Evolutionary conservation across 768 basidiomycete genomes (phyloP), one percentile per base, ranked within the genome.

Genomic region (Suillus spraguei): DNA sequence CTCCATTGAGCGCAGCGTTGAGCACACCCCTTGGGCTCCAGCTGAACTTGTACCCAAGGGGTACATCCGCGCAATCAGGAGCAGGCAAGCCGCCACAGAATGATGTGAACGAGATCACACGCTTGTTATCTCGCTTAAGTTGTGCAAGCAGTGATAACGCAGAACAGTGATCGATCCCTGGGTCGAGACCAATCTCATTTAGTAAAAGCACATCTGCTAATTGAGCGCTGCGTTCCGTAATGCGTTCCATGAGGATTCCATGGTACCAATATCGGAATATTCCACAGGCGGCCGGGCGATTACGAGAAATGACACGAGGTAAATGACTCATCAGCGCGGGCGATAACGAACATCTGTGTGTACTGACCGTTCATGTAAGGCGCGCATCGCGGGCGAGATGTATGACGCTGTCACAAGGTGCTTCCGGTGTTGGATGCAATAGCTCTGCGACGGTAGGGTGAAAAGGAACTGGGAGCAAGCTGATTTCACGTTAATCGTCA

Each of bases 51-150:
- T 97, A 95, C n/a, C 89, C 83, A 11, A 96, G 77, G 2, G 94
- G 94, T 17, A 90, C 85, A 65, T 80, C 74, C 10, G 76, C 69
- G 9, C 71, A 76, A 24, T 90, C 90, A 0, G 92, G 92, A 1
- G 90, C 88, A 0, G 96, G 96, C 5, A 98, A 80, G 1, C 96
- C 96, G 1, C 96, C 96, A 62, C 96, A 98, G 81, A 96, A 96
- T 1, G 93, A 95, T 1, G 86, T 86, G 73, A 97, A 97, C 0
- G 91, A 89, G 0, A 82, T 70, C 11, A 94, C 80, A 16, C 78
- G 73, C 72, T 87, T 89, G 24, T 80, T 81, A 67, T 85, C 75
- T 10, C 74, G 69, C 42, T 79, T 79, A 4, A 91, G 75, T 33
- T 79, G 77, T 24, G 79, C 76, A 36, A 95, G 75, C 17, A 97